Evolutionary conservation across 495 filamentous ascomycete genomes (phyloP).

Genomic region (Aspergillus bridgeri): DNA sequence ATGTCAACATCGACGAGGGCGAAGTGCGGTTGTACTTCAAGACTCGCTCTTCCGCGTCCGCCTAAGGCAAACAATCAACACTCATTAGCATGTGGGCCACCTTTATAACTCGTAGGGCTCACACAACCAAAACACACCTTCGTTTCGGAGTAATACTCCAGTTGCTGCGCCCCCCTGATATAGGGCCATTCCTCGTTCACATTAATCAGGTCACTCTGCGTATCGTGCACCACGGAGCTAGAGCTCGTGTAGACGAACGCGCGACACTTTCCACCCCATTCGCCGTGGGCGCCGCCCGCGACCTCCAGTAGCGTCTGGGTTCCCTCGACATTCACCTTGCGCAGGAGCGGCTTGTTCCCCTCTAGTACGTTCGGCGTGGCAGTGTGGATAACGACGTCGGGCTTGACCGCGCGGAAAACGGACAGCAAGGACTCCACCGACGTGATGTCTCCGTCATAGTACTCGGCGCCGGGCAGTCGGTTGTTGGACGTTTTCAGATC

Average conservation of each 20-base stretch:
- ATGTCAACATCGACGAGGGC: conserved; percentile 64
- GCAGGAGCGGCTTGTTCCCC: conserved; percentile 37
- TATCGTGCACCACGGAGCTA: conserved; percentile 82
- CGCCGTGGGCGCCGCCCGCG: conserved; percentile 57
- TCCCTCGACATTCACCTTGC: conserved; percentile 89
- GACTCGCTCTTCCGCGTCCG: conserved; percentile 80
- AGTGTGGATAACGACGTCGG: conserved; percentile 93
- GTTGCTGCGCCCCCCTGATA: conserved; percentile 64
- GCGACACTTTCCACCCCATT: conserved; percentile 67
- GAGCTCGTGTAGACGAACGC: conserved; percentile 94
- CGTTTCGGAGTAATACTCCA: conserved; percentile 88
- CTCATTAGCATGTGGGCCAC: neutral
- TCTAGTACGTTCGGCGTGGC: conserved; percentile 68
- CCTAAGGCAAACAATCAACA: conserved; percentile 47
- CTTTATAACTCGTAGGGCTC: conserved; percentile 12
- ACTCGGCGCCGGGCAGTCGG: conserved; percentile 67
- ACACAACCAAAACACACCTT: conserved; percentile 52
- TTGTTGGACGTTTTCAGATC: conserved; percentile 78
- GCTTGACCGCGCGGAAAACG: conserved; percentile 66
- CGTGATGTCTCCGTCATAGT: conserved; percentile 87
- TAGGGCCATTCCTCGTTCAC: conserved; percentile 86
- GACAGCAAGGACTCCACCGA: conserved; percentile 58
- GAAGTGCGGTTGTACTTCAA: conserved; percentile 76
- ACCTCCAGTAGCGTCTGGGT: conserved; percentile 76
- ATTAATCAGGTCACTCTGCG: conserved; percentile 74